Percentiles rank a stretch among this genome's conserved stretches.
phyloP scores from a whole-genome alignment of 2,329 filamentous ascomycete species.

The Cercospora beticola region DNA sequence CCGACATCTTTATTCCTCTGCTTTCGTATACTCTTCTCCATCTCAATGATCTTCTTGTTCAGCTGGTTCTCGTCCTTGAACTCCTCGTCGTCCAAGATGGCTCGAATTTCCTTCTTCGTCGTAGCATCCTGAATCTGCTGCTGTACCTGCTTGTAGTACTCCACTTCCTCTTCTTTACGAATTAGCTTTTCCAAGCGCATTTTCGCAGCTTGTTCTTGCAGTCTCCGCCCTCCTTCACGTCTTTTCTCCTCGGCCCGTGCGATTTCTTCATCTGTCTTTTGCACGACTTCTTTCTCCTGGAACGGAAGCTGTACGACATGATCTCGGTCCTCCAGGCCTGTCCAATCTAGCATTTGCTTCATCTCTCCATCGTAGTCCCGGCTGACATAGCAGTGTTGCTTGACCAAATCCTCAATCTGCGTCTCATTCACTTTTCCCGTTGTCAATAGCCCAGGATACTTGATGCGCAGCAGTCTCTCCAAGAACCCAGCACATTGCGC shows the following conservation, averaged over 20 bases:
- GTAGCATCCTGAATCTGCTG: slow-evolving; percentile 64
- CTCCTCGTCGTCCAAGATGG: slow-evolving; percentile 79
- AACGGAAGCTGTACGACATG: slow-evolving; percentile 89
- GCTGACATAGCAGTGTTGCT: slow-evolving; percentile 87
- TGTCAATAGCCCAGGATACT: slow-evolving; percentile 80
- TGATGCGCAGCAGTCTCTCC: slow-evolving; percentile 81
- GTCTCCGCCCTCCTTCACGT: slow-evolving; percentile 84
- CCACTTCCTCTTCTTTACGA: slow-evolving; percentile 91
- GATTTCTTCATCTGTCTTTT: slow-evolving; percentile 94
- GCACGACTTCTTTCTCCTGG: slow-evolving; percentile 82
- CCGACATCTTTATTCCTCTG: slow-evolving; percentile 92
- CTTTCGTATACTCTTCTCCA: slow-evolving; percentile 86
- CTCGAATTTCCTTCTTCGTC: slow-evolving; percentile 87
- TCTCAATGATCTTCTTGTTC: slow-evolving; percentile 79
- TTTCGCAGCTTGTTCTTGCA: slow-evolving; percentile 95
- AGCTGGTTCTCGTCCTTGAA: slow-evolving; percentile 87
- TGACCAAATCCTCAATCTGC: slow-evolving; percentile 84
- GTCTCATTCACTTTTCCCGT: slow-evolving; percentile 71
- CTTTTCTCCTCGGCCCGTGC: slow-evolving; percentile 87
- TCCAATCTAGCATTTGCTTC: slow-evolving; percentile 79
- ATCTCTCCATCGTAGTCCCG: slow-evolving; percentile 80
- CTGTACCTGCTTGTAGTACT: slow-evolving; percentile 88
- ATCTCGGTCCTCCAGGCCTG: slow-evolving; percentile 84
- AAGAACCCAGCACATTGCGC: slow-evolving; percentile 88
- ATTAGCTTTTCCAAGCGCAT: slow-evolving; percentile 95